Evolutionary conservation across 768 basidiomycete genomes (phyloP).

Genomic region (Russula griseocarnosa): DNA sequence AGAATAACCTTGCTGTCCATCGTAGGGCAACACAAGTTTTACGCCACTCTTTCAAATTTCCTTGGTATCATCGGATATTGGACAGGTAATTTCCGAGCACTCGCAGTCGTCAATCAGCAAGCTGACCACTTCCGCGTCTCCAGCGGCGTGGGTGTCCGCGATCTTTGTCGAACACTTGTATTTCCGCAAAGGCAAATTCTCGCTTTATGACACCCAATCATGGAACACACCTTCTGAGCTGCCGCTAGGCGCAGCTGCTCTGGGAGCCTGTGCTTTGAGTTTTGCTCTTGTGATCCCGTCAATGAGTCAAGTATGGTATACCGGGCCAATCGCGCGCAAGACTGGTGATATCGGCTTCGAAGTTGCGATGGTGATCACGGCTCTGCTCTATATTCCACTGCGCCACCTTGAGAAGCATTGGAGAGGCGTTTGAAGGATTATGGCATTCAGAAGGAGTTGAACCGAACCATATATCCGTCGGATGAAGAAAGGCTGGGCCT

Average conservation of each 20-base stretch:
- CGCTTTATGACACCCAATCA: conserved; percentile 44
- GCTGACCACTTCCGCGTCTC: conserved; percentile 53
- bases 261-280: conserved; percentile 47
- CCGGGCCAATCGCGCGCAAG: conserved; percentile 58
- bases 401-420: conserved; percentile 36
- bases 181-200: conserved; percentile 52
- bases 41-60: conserved; percentile 58
- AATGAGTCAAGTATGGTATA: conserved; percentile 70
- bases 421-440: conserved; percentile 10
- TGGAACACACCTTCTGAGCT: conserved; percentile 56
- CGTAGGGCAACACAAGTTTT: conserved; percentile 64
- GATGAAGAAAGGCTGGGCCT: background rate
- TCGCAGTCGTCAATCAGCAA: conserved; percentile 14
- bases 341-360: conserved; percentile 74
- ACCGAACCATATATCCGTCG: background rate
- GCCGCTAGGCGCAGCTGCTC: conserved; percentile 60
- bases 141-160: conserved; percentile 49
- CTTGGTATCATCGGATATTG: conserved; percentile 58
- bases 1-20: conserved; percentile 68
- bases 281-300: conserved; percentile 58
- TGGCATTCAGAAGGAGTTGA: background rate
- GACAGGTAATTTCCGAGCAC: conserved; percentile 29
- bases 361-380: conserved; percentile 49
- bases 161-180: conserved; percentile 63
- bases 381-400: conserved; percentile 51